Evolutionary conservation across 2,329 filamentous ascomycete species (phyloP), one percentile per base, ranked within the genome.

Genomic region (Intubia oerlemansii): DNA sequence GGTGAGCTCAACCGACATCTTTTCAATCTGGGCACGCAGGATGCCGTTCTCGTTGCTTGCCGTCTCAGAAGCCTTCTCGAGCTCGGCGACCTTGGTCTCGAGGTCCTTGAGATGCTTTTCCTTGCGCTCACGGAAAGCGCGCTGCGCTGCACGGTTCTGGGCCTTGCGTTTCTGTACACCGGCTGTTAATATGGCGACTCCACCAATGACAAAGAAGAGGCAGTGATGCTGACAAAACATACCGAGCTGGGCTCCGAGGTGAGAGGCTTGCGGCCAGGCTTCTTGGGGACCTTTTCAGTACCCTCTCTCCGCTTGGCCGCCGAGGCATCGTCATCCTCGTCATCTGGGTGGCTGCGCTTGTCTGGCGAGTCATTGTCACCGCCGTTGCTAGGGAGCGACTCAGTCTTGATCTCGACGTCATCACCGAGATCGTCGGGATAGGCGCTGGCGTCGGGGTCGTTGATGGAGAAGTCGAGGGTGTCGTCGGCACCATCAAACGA

Each of bases 181-280:
- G 12, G 30, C n/a, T n/a, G n/a, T n/a, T n/a, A n/a, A n/a, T n/a
- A n/a, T n/a, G n/a, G 29, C 22, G 19, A 8, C n/a, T 21, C 19
- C n/a, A 21, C 19, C 19, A n/a, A 8, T 21, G 19, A n/a, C 8
- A n/a, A n/a, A 21, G n/a, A 21, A 21, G 19, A n/a, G 19, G n/a
- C 19, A n/a, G n/a, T n/a, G n/a, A n/a, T n/a, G n/a, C n/a, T n/a
- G 19, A 21, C 8, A 8, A 10, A 23, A 68, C 84, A 58, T 71
- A 95, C 85, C 40, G 84, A 88, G 41, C 79, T 95, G 15, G 88
- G 88, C 51, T 95, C 88, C 14, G 80, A 90, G 27, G 81, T 95
- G 43, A 95, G 60, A 13, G 85, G 88, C 59, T 98, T 98, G 37
- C 88, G 70, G 28, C 88, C 88, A 5, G 88, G 85, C 55, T 95